Percentiles rank a stretch among this genome's conserved stretches.
Conservation (phyloP, 495 filamentous ascomycete species). For the Astrothelium macrocarpum region DNA sequence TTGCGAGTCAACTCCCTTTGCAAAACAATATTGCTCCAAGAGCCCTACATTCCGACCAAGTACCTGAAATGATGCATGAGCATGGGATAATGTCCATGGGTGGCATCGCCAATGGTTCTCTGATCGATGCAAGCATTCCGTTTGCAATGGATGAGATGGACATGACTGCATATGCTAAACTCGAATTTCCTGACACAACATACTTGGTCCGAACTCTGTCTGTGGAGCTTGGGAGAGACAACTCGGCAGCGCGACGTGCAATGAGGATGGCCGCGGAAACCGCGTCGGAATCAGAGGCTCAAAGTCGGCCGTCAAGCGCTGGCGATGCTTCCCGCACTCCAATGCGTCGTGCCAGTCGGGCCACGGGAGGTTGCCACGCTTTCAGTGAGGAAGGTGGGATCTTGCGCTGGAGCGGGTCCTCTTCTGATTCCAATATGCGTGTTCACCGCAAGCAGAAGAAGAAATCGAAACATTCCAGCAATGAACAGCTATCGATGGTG, state of each 20-base stretch:
- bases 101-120: background rate
- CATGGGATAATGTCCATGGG: background rate
- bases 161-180: slow-evolving; percentile 39
- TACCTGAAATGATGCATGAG: background rate
- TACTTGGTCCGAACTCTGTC: slow-evolving; percentile 64
- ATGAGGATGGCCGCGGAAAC: background rate
- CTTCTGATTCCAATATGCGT: background rate
- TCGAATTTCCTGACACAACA: slow-evolving; percentile 60
- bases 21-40: background rate
- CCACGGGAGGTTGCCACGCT: slow-evolving; percentile 3
- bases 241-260: slow-evolving; percentile 18
- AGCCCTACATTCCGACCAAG: background rate
- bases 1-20: background rate
- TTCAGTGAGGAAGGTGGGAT: slow-evolving; percentile 10
- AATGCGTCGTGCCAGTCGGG: background rate
- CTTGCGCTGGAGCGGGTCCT: slow-evolving; percentile 3
- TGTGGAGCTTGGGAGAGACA: slow-evolving; percentile 57
- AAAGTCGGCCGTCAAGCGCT: slow-evolving; percentile 5
- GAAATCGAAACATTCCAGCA: slow-evolving; percentile 4
- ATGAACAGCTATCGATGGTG: background rate
- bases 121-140: background rate
- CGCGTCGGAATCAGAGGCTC: slow-evolving; percentile 5
- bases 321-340: slow-evolving; percentile 5
- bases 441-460: background rate
- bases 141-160: background rate